Evolutionary conservation across 805 yeast genomes (phyloP).

Genomic region (Kodamaea nitidulidarum): DNA sequence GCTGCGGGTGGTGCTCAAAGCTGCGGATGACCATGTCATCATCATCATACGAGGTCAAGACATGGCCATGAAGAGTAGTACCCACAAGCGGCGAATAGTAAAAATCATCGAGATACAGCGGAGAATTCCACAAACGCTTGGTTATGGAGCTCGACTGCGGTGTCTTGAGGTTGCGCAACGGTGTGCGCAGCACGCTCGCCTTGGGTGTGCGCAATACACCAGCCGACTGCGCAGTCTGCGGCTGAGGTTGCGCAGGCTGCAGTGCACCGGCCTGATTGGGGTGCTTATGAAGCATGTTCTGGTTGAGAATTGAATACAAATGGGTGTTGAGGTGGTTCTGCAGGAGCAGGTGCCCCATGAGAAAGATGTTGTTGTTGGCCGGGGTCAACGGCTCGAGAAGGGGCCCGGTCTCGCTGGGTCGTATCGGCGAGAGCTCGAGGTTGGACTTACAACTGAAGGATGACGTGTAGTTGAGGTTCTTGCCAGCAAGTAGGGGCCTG

Average conservation of each 20-base stretch:
- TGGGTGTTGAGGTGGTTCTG: slow-evolving; percentile 9
- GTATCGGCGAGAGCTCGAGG: slow-evolving; percentile 59
- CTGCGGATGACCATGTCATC: slow-evolving; percentile 43
- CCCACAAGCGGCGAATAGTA: slow-evolving; percentile 42
- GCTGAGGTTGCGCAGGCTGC: no score
- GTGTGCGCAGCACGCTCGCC: slow-evolving; percentile 28
- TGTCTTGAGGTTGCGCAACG: slow-evolving; percentile 34
- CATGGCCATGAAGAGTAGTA: slow-evolving; percentile 4
- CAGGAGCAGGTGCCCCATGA: slow-evolving; percentile 1
- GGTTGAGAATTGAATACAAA: slow-evolving; percentile 12
- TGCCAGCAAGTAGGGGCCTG: slow-evolving; percentile 38
- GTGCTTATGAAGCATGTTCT: slow-evolving; percentile 16
- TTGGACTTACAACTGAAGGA: slow-evolving; percentile 64
- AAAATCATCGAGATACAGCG: slow-evolving; percentile 63
- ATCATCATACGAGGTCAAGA: slow-evolving; percentile 40
- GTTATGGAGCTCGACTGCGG: slow-evolving; percentile 43
- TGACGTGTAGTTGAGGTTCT: slow-evolving; percentile 51
- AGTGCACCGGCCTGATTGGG: slow-evolving; percentile 6
- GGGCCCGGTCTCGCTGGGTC: slow-evolving; percentile 60
- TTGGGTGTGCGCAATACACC: slow-evolving; percentile 29
- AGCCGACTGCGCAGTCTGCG: slow-evolving; percentile 4
- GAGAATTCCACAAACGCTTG: slow-evolving; percentile 60
- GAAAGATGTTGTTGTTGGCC: slow-evolving; percentile 12
- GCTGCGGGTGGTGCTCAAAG: slow-evolving; percentile 26
- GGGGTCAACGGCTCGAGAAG: slow-evolving; percentile 64